Evolutionary conservation across 176 grass and related monocot genomes (phyloP), one percentile per base, ranked within the genome.

Genomic region (Puccinellia tenuiflora): DNA sequence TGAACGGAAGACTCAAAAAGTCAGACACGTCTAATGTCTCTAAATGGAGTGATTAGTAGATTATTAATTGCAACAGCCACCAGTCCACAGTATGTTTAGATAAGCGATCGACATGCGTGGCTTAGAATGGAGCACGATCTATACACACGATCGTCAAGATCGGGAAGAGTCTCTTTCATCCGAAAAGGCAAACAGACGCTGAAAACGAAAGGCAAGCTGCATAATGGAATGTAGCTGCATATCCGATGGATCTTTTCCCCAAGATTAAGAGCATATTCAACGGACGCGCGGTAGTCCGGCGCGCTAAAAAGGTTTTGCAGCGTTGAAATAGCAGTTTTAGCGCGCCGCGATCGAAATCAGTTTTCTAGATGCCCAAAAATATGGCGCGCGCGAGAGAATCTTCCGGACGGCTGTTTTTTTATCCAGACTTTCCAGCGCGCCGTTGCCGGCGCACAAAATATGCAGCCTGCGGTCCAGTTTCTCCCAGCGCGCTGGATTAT

Each of bases 181-280:
- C 11, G 13, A 68, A 24, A 30, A 75, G 39, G 70, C 71, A 81
- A 81, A 81, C 69, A 21, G 24, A 81, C 39, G 31, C 50, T 60
- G 82, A 89, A 75, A 85, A 85, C 30, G 87, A 85, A 75, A 80
- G 82, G 18, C 68, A 75, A 88, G 55, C 87, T 16, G n/a, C 68
- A 85, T 25, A 16, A 13, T n/a, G 26, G 68, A 75, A 9, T 12
- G 51, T 4, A 5, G 18, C 5, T 16, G 16, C 10, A 66, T 67
- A 67, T 45, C 2, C 6, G 14, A 22, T 5, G 35, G 35, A 84
- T 33, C 66, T 17, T 79, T 47, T 34, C 33, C 33, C 33, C 33
- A 34, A 34, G 33, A 34, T 34, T 34, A 34, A 34, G n/a, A n/a
- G n/a, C n/a, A n/a, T n/a, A n/a, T n/a, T n/a, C n/a, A n/a, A n/a